Conservation (phyloP, 1,139 yeast species). For the Sugiyamaella novakii region DNA sequence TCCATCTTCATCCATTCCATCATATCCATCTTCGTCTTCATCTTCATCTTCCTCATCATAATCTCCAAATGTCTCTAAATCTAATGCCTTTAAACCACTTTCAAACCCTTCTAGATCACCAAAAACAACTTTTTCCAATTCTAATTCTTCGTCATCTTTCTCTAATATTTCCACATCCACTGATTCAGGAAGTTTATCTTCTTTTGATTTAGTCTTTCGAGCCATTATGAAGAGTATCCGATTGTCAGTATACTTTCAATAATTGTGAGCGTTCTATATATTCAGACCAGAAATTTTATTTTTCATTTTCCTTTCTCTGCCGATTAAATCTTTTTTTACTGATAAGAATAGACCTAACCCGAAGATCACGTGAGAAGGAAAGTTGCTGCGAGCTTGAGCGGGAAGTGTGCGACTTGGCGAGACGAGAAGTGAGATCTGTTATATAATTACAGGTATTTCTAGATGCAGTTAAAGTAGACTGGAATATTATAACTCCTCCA, state of each 20-base stretch:
- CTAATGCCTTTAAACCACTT: slow-evolving; percentile 59
- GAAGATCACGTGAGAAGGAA: not conserved
- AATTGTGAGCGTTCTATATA: too few species aligned
- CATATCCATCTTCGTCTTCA: slow-evolving; percentile 39
- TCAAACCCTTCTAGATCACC: slow-evolving; percentile 87
- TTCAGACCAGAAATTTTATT: slow-evolving; percentile 2
- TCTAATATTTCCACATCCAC: slow-evolving; percentile 40
- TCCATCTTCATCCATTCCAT: slow-evolving; percentile 27
- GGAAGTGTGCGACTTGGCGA: too few species aligned
- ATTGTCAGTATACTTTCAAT: too few species aligned
- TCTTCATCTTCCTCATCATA: slow-evolving; percentile 47
- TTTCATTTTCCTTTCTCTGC: slow-evolving; percentile 2
- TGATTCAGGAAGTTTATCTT: not conserved
- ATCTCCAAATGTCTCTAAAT: slow-evolving; percentile 49
- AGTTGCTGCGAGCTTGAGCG: too few species aligned
- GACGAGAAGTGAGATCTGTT: too few species aligned
- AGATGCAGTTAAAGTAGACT: too few species aligned
- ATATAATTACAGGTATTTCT: too few species aligned
- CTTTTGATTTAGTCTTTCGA: slow-evolving; percentile 1
- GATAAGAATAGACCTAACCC: not conserved
- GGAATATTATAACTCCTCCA: too few species aligned
- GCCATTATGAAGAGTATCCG: slow-evolving; percentile 4
- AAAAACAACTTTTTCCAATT: slow-evolving; percentile 80
- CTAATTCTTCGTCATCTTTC: slow-evolving; percentile 80
- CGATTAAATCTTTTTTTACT: not conserved